phyloP scores from a whole-genome alignment of 805 yeast genomes.

The Candida piceae region DNA sequence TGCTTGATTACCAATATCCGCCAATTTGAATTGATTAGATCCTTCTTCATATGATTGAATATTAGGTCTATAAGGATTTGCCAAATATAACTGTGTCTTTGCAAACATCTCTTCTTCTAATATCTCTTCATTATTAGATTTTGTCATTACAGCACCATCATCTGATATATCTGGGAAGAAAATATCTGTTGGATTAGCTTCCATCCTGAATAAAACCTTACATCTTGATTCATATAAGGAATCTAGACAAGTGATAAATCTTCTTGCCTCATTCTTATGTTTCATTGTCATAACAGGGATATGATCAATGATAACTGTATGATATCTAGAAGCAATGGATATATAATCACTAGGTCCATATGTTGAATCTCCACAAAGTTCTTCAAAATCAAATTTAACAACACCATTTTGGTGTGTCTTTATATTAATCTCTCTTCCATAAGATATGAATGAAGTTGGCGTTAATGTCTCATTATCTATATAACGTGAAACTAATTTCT shows the following conservation, averaged over 20 bases:
- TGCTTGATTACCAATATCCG: constrained; percentile 23
- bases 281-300: constrained; percentile 54
- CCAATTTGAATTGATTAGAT: constrained; percentile 26
- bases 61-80: constrained; percentile 67
- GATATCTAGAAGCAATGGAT: constrained; percentile 55
- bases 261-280: constrained; percentile 63
- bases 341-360: constrained; percentile 68
- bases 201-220: constrained; percentile 49
- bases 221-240: constrained; percentile 67
- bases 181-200: constrained; percentile 43
- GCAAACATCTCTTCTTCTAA: constrained; percentile 70
- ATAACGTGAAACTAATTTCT: constrained; percentile 23
- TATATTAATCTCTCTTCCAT: constrained; percentile 47
- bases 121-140: constrained; percentile 31
- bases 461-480: constrained; percentile 7
- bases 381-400: constrained; percentile 46
- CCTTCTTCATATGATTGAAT: constrained; percentile 56
- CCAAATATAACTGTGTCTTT: constrained; percentile 52
- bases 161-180: constrained; percentile 53
- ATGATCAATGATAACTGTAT: constrained; percentile 51
- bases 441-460: constrained; percentile 39
- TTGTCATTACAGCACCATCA: constrained; percentile 4
- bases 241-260: constrained; percentile 62
- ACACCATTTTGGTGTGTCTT: constrained; percentile 37
- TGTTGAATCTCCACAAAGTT: constrained; percentile 47